Base-by-base conservation (phyloP, 1,139 yeast species). In the Keqinozyma sinolaborantium region DNA sequence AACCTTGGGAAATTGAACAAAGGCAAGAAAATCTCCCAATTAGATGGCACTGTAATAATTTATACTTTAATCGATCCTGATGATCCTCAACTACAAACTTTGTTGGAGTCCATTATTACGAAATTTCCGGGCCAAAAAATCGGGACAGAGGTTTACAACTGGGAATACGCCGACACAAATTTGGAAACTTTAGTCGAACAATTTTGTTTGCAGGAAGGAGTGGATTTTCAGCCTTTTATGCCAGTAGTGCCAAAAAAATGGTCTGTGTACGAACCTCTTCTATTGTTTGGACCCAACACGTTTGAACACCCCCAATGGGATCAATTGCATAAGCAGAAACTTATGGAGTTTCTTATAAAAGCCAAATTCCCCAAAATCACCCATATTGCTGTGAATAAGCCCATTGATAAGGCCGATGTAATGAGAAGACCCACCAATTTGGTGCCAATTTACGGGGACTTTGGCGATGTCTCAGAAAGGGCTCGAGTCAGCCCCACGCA, bases 381-480 rank as follows among this genome's bases (percentile, higher is more conserved):
- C 0, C 94, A 83, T 49, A 53, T 83, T 5, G 95, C 95, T 0
- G 58, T 78, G 8, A 85, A 85, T 45, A 71, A 70, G 35, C 94
- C 95, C 0, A 83, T 87, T 4, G 55, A 66, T 2, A 79, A 75
- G 33, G 47, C 60, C 1, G 83, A 64, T 33, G 53, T 61, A 7
- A 75, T 83, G 70, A 58, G 95, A 28, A 51, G 78, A 14, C 95
- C 95, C 0, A 60, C 70, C 36, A 70, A 76, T 32, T 57, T 84
- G 4, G 44, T 59, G 0, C 83, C 86, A 0, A 32, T 86, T 4
- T 63, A 66, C 45, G 95, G 95, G 0, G 77, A 79, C 35, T 82
- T 83, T 54, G 86, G 86, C 0, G 59, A 46, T 0, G 53, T 63
- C 1, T 45, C 55, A 0, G 38, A 36, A 3, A 31, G 44, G 6